phyloP scores from a whole-genome alignment of 2,329 filamentous ascomycete species.

The Cercospora beticola region DNA sequence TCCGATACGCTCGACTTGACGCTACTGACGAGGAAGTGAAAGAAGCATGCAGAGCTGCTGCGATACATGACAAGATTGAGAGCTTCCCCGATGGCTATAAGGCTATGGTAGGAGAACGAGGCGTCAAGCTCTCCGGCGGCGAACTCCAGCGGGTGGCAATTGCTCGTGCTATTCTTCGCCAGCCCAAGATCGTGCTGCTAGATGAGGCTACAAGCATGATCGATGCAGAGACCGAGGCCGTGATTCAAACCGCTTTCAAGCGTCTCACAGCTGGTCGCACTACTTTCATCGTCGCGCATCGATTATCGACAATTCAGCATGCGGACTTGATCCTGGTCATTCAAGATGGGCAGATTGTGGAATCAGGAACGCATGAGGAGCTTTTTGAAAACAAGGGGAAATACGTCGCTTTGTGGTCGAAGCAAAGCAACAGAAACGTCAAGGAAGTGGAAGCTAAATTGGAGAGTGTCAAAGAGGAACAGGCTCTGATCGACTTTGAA shows the following conservation, averaged over 20 bases:
- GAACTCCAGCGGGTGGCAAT: constrained; percentile 82
- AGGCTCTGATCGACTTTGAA: constrained; percentile 14
- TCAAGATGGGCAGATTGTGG: constrained; percentile 67
- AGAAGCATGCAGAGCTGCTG: constrained; percentile 60
- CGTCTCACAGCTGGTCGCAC: constrained; percentile 63
- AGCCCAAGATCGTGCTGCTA: constrained; percentile 66
- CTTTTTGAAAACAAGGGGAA: constrained; percentile 53
- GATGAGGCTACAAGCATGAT: constrained; percentile 75
- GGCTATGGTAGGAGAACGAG: constrained; percentile 72
- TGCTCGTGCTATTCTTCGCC: constrained; percentile 66
- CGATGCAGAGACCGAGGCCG: constrained; percentile 54
- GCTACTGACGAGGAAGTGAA: constrained; percentile 61
- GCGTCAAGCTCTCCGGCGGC: constrained; percentile 77
- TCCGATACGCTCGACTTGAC: constrained; percentile 62
- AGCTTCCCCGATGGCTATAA: constrained; percentile 66
- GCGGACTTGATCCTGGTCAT: constrained; percentile 79
- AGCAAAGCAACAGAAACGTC: constrained; percentile 35
- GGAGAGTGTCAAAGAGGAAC: constrained; percentile 20
- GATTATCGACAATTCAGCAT: constrained; percentile 71
- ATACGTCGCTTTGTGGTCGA: constrained; percentile 38
- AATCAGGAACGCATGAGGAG: constrained; percentile 73
- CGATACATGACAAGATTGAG: constrained; percentile 64
- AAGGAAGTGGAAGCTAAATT: constrained; percentile 22
- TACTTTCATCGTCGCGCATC: constrained; percentile 76
- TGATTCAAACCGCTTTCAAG: constrained; percentile 59